Conservation (phyloP, 352 stramenopile genomes). For the Pythium periplocum region DNA sequence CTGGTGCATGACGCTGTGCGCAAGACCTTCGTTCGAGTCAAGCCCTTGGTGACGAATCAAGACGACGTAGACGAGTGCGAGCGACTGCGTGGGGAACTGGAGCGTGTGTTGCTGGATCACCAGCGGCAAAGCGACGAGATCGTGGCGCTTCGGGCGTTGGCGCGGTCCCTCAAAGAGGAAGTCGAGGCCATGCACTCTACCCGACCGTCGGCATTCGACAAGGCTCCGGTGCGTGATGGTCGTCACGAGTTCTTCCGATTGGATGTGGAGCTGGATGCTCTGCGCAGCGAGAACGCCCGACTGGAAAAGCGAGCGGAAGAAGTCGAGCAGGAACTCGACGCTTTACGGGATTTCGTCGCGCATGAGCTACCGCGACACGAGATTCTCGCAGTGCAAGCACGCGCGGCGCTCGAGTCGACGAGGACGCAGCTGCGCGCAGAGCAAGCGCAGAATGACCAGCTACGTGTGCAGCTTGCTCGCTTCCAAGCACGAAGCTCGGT, state of each 20-base stretch:
- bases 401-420: conserved; percentile 12
- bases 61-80: conserved; percentile 27
- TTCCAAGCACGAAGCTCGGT: conserved; percentile 14
- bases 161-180: conserved; percentile 46
- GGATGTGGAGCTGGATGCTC: conserved; percentile 37
- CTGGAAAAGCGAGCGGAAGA: conserved; percentile 21
- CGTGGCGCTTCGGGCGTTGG: conserved; percentile 44
- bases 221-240: background rate
- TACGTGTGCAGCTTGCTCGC: conserved; percentile 12
- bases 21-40: conserved; percentile 3
- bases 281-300: conserved; percentile 30
- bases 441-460: conserved; percentile 15
- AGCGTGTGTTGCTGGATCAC: conserved; percentile 38
- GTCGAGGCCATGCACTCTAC: conserved; percentile 35
- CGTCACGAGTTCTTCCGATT: conserved; percentile 43
- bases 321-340: conserved; percentile 6
- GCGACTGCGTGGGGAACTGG: conserved; percentile 39
- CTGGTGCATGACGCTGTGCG: conserved; percentile 14
- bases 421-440: conserved; percentile 18
- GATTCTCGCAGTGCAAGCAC: conserved; percentile 12
- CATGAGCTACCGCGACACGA: conserved; percentile 15
- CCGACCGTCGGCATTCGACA: background rate
- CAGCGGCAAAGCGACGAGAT: conserved; percentile 56
- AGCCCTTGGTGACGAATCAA: background rate
- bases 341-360: conserved; percentile 10